Conservation (phyloP, 306 rosid species). For the Prunus mira region DNA sequence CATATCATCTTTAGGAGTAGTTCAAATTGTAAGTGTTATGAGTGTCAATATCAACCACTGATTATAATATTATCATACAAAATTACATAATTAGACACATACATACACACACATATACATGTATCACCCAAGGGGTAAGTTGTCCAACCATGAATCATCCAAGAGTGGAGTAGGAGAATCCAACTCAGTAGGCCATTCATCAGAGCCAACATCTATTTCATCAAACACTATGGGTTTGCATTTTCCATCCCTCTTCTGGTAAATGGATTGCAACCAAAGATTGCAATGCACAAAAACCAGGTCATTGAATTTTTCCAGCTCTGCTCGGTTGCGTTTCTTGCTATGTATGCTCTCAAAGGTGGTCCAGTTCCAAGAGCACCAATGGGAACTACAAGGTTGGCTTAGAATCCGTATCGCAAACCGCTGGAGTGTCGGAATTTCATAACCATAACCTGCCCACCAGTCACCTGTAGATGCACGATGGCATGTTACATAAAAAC, state of each 20-base stretch:
- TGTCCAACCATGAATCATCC: slow-evolving; percentile 68
- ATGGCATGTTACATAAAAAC: background rate
- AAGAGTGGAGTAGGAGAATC: slow-evolving; percentile 45
- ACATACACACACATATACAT: background rate
- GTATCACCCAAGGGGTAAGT: slow-evolving; percentile 39
- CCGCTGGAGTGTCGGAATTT: slow-evolving; percentile 61
- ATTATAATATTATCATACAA: background rate
- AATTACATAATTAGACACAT: background rate
- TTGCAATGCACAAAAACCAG: slow-evolving; percentile 68
- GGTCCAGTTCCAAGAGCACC: slow-evolving; percentile 66
- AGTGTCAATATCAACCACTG: background rate
- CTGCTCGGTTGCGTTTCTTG: slow-evolving; percentile 39
- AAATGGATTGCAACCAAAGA: slow-evolving; percentile 53
- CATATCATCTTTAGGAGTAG: background rate
- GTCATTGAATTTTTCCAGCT: slow-evolving; percentile 49
- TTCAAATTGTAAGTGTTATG: no score
- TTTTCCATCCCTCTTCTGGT: slow-evolving; percentile 38
- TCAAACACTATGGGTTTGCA: slow-evolving; percentile 47
- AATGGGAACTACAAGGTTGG: slow-evolving; percentile 73
- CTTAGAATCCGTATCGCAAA: slow-evolving; percentile 59
- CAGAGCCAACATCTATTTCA: slow-evolving; percentile 55
- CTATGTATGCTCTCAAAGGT: slow-evolving; percentile 49
- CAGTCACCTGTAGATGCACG: slow-evolving; percentile 54
- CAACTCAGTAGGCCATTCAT: slow-evolving; percentile 66
- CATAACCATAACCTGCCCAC: slow-evolving; percentile 78